Conservation (phyloP, 176 grass and related monocot species). For the Eleusine indica region DNA sequence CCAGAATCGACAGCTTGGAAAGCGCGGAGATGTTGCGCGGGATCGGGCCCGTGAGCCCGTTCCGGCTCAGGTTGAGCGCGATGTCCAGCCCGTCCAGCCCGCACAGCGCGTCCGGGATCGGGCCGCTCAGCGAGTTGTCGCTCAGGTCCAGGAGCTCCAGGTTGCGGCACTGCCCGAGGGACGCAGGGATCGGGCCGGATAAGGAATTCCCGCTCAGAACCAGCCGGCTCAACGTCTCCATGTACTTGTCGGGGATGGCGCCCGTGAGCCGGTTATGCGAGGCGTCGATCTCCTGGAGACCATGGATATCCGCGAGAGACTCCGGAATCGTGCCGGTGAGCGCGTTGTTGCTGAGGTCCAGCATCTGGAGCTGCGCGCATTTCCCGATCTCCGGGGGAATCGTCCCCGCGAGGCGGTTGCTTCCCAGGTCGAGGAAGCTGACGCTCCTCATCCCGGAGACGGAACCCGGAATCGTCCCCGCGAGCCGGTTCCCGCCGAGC, state of each 20-base stretch:
- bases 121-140: conserved; percentile 61
- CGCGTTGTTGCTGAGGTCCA: conserved; percentile 82
- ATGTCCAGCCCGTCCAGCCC: conserved; percentile 70
- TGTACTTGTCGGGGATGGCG: conserved; percentile 44
- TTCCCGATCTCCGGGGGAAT: conserved; percentile 61
- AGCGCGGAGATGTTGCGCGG: conserved; percentile 66
- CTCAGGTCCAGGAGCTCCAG: conserved; percentile 87
- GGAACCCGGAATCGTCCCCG: conserved; percentile 50
- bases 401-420: conserved; percentile 66
- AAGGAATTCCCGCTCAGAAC: conserved; percentile 67
- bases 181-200: conserved; percentile 57
- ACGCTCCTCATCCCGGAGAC: conserved; percentile 74
- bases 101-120: conserved; percentile 77
- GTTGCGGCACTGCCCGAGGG: conserved; percentile 64
- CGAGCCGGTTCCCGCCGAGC: conserved; percentile 72
- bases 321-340: conserved; percentile 58
- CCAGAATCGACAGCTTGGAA: conserved; percentile 57
- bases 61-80: conserved; percentile 80
- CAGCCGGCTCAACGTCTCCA: conserved; percentile 61
- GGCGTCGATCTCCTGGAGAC: conserved; percentile 76
- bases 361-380: conserved; percentile 92
- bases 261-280: conserved; percentile 67
- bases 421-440: conserved; percentile 81
- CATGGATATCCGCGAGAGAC: conserved; percentile 50
- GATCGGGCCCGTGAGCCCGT: conserved; percentile 60